Percentiles rank a stretch among this genome's conserved stretches.
These are phyloP conservation scores for Pichia scutulata DNA, from an alignment of 805 yeast genomes.

Conservation along the genomic window DNA sequence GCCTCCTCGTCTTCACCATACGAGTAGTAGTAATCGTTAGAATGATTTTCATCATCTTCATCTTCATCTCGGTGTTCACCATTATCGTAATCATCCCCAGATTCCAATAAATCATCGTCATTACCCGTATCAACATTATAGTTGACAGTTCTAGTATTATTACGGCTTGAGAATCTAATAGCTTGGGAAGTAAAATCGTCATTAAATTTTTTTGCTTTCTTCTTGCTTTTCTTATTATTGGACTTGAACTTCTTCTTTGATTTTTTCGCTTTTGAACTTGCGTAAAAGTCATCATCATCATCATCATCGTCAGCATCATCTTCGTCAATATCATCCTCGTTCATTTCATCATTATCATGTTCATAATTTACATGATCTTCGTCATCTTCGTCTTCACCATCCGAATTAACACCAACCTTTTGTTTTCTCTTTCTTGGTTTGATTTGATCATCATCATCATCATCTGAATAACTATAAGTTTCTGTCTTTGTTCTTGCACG, in stretches of 20 bases:
- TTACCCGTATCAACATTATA: constrained; percentile 68
- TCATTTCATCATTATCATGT: constrained; percentile 26
- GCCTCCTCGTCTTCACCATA: constrained; percentile 13
- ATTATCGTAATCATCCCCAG: constrained; percentile 31
- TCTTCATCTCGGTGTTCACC: constrained; percentile 17
- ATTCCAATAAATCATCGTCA: constrained; percentile 43
- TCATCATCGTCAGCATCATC: constrained; percentile 26
- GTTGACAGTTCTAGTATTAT: constrained; percentile 49
- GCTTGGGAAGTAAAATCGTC: constrained; percentile 6
- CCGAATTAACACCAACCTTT: constrained; percentile 18
- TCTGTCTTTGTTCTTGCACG: constrained; percentile 42
- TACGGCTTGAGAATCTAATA: constrained; percentile 72
- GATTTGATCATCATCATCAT: constrained; percentile 22
- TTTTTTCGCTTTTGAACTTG: constrained; percentile 22
- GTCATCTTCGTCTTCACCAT: constrained; percentile 21
- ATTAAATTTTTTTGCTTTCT: constrained; percentile 10
- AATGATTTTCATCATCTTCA: constrained; percentile 19
- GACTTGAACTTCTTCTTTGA: constrained; percentile 26
- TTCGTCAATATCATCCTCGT: constrained; percentile 26
- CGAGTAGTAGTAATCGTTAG: constrained; percentile 14
- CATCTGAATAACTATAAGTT: constrained; percentile 27
- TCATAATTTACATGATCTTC: not conserved
- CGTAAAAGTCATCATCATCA: constrained; percentile 26
- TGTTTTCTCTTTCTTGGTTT: constrained; percentile 14
- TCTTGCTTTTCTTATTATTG: constrained; percentile 8